A percentile compares a stretch with the other conserved stretches of the same genome.
These are phyloP conservation scores for Moniliophthora roreri DNA, from an alignment of 1,284 basidiomycete species.

Conservation along the genomic window DNA sequence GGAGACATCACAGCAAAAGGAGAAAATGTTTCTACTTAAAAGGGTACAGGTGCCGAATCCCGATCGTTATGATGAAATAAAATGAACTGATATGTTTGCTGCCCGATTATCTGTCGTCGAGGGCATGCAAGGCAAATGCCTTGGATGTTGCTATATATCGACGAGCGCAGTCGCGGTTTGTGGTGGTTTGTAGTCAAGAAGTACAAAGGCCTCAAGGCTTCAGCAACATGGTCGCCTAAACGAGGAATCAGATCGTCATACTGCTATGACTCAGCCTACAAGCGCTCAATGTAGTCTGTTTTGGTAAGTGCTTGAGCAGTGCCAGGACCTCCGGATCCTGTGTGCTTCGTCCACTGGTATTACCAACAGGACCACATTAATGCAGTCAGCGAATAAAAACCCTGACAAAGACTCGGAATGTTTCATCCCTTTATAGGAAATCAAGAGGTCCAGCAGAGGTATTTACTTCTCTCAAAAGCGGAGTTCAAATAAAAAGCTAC, in stretches of 20 bases:
- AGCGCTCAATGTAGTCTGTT: not conserved
- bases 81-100: not conserved
- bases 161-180: not conserved
- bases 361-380: no score
- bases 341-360: no score
- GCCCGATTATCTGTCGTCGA: not conserved
- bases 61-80: not conserved
- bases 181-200: not conserved
- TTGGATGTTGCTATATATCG: not conserved
- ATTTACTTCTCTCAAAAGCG: no score
- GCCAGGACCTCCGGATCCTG: no score
- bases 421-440: no score
- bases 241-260: conserved; percentile 1
- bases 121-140: not conserved
- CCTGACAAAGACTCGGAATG: no score
- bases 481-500: no score
- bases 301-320: no score
- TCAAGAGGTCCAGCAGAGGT: no score
- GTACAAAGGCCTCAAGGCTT: not conserved
- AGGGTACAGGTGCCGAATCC: not conserved
- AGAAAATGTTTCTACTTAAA: not conserved
- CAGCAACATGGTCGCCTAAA: conserved; percentile 4
- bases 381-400: no score
- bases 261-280: not conserved
- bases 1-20: not conserved